phyloP scores from a whole-genome alignment of 768 basidiomycete genomes.

The Auricularia auricula-judae region DNA sequence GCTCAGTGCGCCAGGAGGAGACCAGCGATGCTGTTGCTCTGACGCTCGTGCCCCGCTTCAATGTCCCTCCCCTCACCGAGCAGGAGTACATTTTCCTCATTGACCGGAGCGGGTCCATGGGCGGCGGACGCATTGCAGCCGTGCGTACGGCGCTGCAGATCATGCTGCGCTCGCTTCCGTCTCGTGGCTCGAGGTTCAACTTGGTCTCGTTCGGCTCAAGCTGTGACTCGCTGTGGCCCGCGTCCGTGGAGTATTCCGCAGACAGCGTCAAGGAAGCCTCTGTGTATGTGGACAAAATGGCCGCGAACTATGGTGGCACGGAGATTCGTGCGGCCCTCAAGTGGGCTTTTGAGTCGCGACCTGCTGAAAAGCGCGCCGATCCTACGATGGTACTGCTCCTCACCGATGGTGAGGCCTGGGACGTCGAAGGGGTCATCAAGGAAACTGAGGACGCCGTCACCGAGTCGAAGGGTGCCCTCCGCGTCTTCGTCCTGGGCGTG shows the following conservation, averaged over 20 bases:
- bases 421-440: slow-evolving; percentile 6
- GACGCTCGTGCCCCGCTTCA: slow-evolving; percentile 41
- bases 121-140: neutral
- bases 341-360: slow-evolving; percentile 25
- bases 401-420: slow-evolving; percentile 40
- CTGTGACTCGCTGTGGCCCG: slow-evolving; percentile 23
- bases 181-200: slow-evolving; percentile 36
- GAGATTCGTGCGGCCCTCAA: slow-evolving; percentile 35
- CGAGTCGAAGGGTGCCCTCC: slow-evolving; percentile 15
- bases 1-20: neutral
- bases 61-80: slow-evolving; percentile 26
- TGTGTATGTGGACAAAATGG: slow-evolving; percentile 27
- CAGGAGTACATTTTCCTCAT: slow-evolving; percentile 55
- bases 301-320: slow-evolving; percentile 39
- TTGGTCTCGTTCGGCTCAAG: slow-evolving; percentile 39
- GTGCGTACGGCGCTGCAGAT: slow-evolving; percentile 12
- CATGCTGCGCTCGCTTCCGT: slow-evolving; percentile 30
- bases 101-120: slow-evolving; percentile 51
- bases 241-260: slow-evolving; percentile 15
- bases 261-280: slow-evolving; percentile 13
- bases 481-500: slow-evolving; percentile 50
- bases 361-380: slow-evolving; percentile 9
- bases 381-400: slow-evolving; percentile 45
- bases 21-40: slow-evolving; percentile 27
- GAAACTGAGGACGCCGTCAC: neutral